Conservation (phyloP, 169 alveolate species). For the Prorocentrum cordatum region DNA sequence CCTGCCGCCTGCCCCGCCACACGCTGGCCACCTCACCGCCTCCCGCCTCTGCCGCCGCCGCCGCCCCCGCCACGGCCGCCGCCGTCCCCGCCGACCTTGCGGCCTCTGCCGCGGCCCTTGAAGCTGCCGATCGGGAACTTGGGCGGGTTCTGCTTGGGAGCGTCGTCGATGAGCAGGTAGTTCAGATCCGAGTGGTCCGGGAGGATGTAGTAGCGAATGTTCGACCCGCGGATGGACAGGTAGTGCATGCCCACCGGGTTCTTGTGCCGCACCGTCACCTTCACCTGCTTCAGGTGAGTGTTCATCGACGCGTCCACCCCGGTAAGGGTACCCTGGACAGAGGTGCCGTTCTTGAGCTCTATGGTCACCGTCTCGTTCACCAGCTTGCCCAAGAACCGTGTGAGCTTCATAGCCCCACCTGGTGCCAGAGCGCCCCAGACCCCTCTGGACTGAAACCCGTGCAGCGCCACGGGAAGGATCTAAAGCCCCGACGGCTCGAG, state of each 20-base stretch:
- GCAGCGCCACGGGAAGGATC: too few species aligned
- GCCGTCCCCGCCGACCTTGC: too few species aligned
- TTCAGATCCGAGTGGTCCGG: conserved; percentile 61
- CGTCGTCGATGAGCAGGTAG: conserved; percentile 52
- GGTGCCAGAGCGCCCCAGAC: too few species aligned
- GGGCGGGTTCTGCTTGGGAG: conserved; percentile 69
- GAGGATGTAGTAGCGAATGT: conserved; percentile 78
- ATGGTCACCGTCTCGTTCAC: conserved; percentile 93
- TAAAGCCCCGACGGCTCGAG: too few species aligned
- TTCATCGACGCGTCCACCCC: conserved; percentile 98
- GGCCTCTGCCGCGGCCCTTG: too few species aligned
- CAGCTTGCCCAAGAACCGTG: conserved; percentile 90
- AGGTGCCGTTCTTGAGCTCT: conserved; percentile 96
- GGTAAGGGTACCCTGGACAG: conserved; percentile 90
- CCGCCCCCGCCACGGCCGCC: too few species aligned
- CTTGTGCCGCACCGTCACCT: conserved; percentile 88
- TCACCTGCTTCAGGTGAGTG: conserved; percentile 91
- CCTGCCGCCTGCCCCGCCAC: too few species aligned
- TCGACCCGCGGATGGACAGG: conserved; percentile 84
- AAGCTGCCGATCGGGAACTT: conserved; percentile 39
- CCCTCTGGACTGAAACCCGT: too few species aligned
- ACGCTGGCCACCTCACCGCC: too few species aligned
- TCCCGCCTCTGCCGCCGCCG: too few species aligned
- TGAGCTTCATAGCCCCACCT: conserved; percentile 97
- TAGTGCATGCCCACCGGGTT: conserved; percentile 87